Evolutionary conservation across 2,329 filamentous ascomycete species (phyloP), one percentile per base, ranked within the genome.

Genomic region (Botryosphaeria dothidea): DNA sequence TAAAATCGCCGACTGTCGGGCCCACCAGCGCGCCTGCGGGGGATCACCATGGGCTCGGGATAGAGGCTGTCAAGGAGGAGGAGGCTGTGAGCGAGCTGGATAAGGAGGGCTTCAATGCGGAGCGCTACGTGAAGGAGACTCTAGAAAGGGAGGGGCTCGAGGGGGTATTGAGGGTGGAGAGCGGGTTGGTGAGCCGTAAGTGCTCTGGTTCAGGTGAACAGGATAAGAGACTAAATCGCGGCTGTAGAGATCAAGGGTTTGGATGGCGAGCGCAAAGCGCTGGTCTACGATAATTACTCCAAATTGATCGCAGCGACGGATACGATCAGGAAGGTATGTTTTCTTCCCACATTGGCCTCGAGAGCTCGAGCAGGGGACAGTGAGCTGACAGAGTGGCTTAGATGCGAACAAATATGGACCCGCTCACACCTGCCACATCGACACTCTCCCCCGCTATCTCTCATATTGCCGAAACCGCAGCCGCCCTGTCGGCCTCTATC

Each of bases 271-370:
- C 91, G 95, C 78, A 99, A 99, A 80, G 93, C 94, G 1, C 81
- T 99, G 67, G 95, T 99, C 4, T 99, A 99, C 77, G 94, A 99
- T 77, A 99, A 99, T 75, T 99, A 98, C 78, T 95, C 91, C 70
- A 98, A 98, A 80, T 81, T 99, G 69, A 97, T 99, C 69, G 87
- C 90, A n/a, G 95, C 95, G 1, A 97, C 96, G 11, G 94, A 97
- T 78, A 98, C 94, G 3, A 99, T 99, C 72, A 86, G 91, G 57
- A 92, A 92, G 80, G 86, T 87, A 70, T 23, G 77, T 9, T 19
- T 34, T 17, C 17, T 13, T 41, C 15, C 43, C 7, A 25, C 15
- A 3, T 51, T 31, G 21, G 46, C 25, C n/a, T n/a, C n/a, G n/a
- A n/a, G n/a, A n/a, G n/a, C n/a, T n/a, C n/a, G n/a, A n/a, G n/a